phyloP scores from a whole-genome alignment of 73 alveolate genomes.

The Symbiodinium natans region DNA sequence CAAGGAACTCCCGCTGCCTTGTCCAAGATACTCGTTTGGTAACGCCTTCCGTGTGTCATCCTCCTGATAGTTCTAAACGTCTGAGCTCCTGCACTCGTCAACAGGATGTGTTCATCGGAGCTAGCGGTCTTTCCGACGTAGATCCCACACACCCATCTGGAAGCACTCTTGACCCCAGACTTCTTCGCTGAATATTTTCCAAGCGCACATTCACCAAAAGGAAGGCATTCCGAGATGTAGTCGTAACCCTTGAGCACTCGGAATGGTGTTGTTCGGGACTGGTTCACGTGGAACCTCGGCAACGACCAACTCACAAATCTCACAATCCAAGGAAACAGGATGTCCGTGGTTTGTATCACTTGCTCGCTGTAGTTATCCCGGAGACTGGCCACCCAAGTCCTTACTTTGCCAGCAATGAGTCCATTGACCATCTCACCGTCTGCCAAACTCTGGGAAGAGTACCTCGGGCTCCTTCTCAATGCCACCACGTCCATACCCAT shows the following conservation, averaged over 20 bases:
- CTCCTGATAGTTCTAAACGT: constrained; percentile 1
- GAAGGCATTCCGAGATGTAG: not conserved
- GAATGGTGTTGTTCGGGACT: constrained; percentile 1
- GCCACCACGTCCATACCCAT: not conserved
- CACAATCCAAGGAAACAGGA: constrained; percentile 23
- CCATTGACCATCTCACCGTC: not conserved
- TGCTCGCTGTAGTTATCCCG: not conserved
- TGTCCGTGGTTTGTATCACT: not conserved
- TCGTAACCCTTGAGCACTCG: constrained; percentile 8
- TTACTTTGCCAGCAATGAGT: not conserved
- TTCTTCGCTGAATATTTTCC: not conserved
- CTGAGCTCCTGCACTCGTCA: constrained; percentile 3
- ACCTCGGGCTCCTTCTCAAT: constrained; percentile 11
- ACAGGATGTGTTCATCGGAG: not conserved
- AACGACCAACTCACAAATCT: not conserved
- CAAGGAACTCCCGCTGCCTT: constrained; percentile 22
- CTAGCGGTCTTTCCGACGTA: not conserved
- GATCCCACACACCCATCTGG: constrained; percentile 28
- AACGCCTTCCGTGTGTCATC: not conserved
- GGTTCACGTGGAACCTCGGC: constrained; percentile 6
- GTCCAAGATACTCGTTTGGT: not conserved
- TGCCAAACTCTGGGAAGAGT: not conserved
- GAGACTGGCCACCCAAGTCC: not conserved
- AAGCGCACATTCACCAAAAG: constrained; percentile 5
- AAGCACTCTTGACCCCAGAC: not conserved